Evolutionary conservation across 208 protist genomes (phyloP).

Genomic region (Trypanosoma melophagium): DNA sequence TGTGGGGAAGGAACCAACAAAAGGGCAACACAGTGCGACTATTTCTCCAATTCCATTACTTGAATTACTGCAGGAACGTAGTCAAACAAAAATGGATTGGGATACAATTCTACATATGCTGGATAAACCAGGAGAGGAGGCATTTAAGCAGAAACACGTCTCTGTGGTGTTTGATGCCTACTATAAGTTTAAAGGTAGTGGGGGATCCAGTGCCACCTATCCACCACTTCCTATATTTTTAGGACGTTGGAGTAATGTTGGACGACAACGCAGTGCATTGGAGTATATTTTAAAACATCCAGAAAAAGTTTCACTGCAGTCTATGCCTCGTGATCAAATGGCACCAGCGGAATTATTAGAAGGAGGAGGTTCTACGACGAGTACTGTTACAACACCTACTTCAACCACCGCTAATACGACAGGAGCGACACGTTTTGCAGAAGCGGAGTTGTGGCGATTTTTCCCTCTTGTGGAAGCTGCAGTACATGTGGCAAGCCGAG

Average conservation of each 20-base stretch:
- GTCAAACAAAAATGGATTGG: slow-evolving; percentile 59
- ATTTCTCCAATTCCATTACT: slow-evolving; percentile 78
- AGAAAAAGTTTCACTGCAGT: slow-evolving; percentile 76
- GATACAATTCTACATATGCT: slow-evolving; percentile 72
- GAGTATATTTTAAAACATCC: slow-evolving; percentile 86
- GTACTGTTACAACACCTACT: slow-evolving; percentile 3
- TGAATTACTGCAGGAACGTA: slow-evolving; percentile 55
- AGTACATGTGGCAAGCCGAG: slow-evolving; percentile 78
- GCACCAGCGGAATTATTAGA: slow-evolving; percentile 61
- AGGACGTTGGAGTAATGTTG: slow-evolving; percentile 73
- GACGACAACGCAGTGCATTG: slow-evolving; percentile 66
- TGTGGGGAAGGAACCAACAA: slow-evolving; percentile 58
- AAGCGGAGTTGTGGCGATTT: slow-evolving; percentile 78
- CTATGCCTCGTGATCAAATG: slow-evolving; percentile 39
- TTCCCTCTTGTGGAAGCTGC: slow-evolving; percentile 79
- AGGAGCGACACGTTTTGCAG: slow-evolving; percentile 42
- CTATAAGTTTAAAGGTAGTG: slow-evolving; percentile 66
- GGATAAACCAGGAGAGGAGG: slow-evolving; percentile 59
- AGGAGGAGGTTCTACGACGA: background rate
- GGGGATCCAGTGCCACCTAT: slow-evolving; percentile 48
- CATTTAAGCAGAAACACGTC: slow-evolving; percentile 77
- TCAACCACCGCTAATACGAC: slow-evolving; percentile 9
- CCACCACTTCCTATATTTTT: slow-evolving; percentile 79
- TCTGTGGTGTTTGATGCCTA: slow-evolving; percentile 87
- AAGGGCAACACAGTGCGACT: slow-evolving; percentile 52